Evolutionary conservation across 192 early-diverging fungal species (phyloP), one percentile per base, ranked within the genome.

Genomic region (Fimicolochytrium jonesii): DNA sequence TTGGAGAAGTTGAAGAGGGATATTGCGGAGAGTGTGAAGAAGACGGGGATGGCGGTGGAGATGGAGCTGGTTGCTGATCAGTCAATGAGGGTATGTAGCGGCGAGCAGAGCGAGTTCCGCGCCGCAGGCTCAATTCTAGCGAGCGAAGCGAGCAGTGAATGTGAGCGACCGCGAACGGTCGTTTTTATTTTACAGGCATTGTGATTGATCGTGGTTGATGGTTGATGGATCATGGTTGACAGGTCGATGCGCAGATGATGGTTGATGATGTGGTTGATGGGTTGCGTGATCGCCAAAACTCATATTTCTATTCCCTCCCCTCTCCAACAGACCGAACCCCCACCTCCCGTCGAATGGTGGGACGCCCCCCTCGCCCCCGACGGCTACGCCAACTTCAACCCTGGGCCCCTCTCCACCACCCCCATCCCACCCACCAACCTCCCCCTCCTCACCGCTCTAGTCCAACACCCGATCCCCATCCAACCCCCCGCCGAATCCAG

Each of bases 311-410:
- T 31, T 39, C 48, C 31, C 20, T 42, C 41, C 25, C 1, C 1
- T 50, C 48, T 50, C 11, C 15, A 15, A 66, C 67, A 86, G 87
- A 76, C 77, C 59, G 74, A 82, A 28, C 72, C 81, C 44, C 89
- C 92, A 23, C 90, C 94, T 0, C 75, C 56, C 1, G 82, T 90
- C 10, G 97, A 99, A 71, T 99, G 97, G 97, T 99, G 97, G 97
- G 97, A 99, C 79, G 84, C 82, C 32, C 89, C 87, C 11, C 79
- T 98, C 23, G 67, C 76, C 9, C 67, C 75, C 1, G 82, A 90
- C 64, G 81, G 80, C 43, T 98, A 97, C 72, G 83, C 82, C 32
- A 76, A 78, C 41, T 70, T 86, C 59, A 45, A 62, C 20, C n/a
- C n/a, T n/a, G n/a, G n/a, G n/a, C n/a, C n/a, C n/a, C n/a, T n/a